Conservation (phyloP, 371 early-diverging fungal species). For the Chytridiales sp. region DNA sequence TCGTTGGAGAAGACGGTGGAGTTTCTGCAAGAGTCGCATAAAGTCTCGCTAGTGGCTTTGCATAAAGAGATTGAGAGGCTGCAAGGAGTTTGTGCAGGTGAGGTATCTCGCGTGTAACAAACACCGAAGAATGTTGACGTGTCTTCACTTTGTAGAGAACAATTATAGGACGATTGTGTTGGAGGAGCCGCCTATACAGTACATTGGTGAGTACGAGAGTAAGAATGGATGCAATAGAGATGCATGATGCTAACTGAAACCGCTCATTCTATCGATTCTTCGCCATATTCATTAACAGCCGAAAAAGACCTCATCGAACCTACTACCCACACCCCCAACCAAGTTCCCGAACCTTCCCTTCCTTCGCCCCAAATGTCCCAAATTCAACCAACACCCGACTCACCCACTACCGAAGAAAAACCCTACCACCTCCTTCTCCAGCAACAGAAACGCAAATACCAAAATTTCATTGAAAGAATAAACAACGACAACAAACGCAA, state of each 20-base stretch:
- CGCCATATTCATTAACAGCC: too few relatives aligned
- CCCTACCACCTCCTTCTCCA: conserved; percentile 35
- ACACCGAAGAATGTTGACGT: too few relatives aligned
- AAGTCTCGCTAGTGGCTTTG: conserved; percentile 24
- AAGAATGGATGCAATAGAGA: too few relatives aligned
- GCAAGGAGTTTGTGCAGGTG: conserved; percentile 37
- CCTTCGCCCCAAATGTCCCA: background rate
- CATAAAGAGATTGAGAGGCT: conserved; percentile 39
- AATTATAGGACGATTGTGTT: too few relatives aligned
- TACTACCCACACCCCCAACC: too few relatives aligned
- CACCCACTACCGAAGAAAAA: conserved; percentile 3
- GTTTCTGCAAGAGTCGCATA: conserved; percentile 36
- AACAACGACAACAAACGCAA: conserved; percentile 38
- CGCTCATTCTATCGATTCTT: too few relatives aligned
- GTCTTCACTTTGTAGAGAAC: too few relatives aligned
- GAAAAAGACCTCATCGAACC: too few relatives aligned
- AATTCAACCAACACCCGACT: background rate
- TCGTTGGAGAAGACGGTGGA: conserved; percentile 42
- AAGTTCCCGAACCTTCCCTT: background rate
- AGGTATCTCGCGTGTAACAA: background rate
- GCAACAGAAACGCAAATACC: conserved; percentile 37
- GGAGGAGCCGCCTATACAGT: too few relatives aligned
- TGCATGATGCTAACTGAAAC: too few relatives aligned
- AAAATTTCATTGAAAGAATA: conserved; percentile 29
- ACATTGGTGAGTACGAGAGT: too few relatives aligned